Evolutionary conservation across 1,284 basidiomycete species (phyloP).

Genomic region (Golubevia sp.): DNA sequence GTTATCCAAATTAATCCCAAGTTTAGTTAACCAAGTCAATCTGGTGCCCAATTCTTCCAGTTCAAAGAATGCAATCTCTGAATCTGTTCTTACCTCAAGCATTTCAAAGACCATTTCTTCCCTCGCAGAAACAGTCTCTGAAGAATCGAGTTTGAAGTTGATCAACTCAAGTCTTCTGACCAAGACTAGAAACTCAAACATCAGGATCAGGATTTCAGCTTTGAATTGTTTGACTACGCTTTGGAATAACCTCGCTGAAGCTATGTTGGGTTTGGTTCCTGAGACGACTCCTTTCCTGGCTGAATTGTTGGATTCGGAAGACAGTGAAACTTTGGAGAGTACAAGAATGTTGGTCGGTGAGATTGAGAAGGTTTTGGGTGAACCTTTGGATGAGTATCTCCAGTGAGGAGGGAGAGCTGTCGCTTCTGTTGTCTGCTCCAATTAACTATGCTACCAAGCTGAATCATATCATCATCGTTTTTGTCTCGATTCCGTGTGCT

Average conservation of each 20-base stretch:
- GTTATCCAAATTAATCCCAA: slow-evolving; percentile 29
- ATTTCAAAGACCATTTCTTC: slow-evolving; percentile 15
- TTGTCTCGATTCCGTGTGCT: no score
- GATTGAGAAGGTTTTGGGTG: slow-evolving; percentile 50
- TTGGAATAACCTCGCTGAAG: slow-evolving; percentile 26
- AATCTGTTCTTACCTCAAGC: no score
- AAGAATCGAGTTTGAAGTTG: slow-evolving; percentile 40
- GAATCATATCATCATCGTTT: no score
- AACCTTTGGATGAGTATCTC: slow-evolving; percentile 52
- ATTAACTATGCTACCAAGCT: no score
- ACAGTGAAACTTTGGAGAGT: slow-evolving; percentile 21
- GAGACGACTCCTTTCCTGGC: slow-evolving; percentile 53
- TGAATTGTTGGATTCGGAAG: slow-evolving; percentile 47
- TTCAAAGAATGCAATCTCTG: no score
- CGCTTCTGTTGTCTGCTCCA: no score
- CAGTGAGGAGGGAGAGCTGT: slow-evolving; percentile 11
- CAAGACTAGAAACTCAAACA: slow-evolving; percentile 17
- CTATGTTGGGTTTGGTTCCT: slow-evolving; percentile 43
- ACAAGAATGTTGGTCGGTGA: slow-evolving; percentile 34
- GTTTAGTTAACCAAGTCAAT: slow-evolving; percentile 41
- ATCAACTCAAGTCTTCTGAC: slow-evolving; percentile 39
- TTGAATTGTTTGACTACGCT: slow-evolving; percentile 25
- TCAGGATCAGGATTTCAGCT: slow-evolving; percentile 11
- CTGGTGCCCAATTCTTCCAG: no score
- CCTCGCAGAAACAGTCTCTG: slow-evolving; percentile 41